Evolutionary conservation across 2,329 filamentous ascomycete species (phyloP), one percentile per base, ranked within the genome.

Genomic region (Talaromyces sp.): DNA sequence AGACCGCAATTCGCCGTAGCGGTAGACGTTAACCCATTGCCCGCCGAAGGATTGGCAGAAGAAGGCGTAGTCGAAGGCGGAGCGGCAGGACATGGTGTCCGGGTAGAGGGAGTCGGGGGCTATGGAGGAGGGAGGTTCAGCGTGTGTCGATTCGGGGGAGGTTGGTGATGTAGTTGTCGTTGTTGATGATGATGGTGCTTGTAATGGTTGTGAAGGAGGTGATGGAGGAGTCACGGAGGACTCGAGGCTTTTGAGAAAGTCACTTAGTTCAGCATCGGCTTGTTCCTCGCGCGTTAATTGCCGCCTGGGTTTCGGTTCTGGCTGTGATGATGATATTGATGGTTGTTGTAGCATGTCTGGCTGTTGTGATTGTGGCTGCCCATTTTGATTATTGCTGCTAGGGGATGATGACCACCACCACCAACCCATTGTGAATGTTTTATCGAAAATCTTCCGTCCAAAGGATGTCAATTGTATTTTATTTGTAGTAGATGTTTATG

Each of bases 11-110:
- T 83, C 81, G 67, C 95, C 95, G 74, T 92, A 89, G 45, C 95
- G 90, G 83, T 98, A 99, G 43, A 98, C 85, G 72, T 92, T 88
- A 72, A 91, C 93, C 83, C 93, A 97, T 77, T 98, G 93, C 0
- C 94, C 93, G 62, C 92, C 93, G 9, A 97, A 83, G 0, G 90
- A 92, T 75, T 95, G 91, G 84, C 95, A 99, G 83, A 94, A 92
- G 85, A 94, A 97, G 66, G 94, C 93, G 68, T 88, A 85, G 81
- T 99, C 95, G 81, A 99, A 98, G 71, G 93, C 90, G 67, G 89
- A 85, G 60, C 91, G 90, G 82, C 95, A 98, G 73, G 90, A 93
- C 89, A 98, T 95, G 61, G 84, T 87, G 48, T 88, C 88, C 0
- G 92, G 92, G 67, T 95, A 90, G 60, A 92, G 83, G 68, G 88